These are phyloP conservation scores for Thielaviopsis populi DNA, from an alignment of 2,329 filamentous ascomycete genomes.

Conservation along the genomic window DNA sequence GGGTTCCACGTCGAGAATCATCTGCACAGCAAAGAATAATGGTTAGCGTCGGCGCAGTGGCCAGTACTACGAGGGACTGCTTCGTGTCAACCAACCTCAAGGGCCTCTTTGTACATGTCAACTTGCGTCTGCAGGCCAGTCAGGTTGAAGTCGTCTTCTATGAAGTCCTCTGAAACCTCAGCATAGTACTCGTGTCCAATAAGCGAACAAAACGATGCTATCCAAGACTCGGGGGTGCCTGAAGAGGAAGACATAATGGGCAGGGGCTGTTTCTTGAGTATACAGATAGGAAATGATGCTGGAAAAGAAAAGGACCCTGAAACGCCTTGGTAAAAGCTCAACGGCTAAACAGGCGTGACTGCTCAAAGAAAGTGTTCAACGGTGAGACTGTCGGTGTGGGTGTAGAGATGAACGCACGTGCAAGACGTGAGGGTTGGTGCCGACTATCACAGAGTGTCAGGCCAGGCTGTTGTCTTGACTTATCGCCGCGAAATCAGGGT, in stretches of 20 bases:
- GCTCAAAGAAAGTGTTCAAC: neutral
- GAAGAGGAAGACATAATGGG: constrained; percentile 43
- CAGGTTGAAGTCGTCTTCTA: constrained; percentile 98
- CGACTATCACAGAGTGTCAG: neutral
- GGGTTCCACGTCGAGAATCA: constrained; percentile 96
- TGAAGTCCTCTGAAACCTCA: constrained; percentile 96
- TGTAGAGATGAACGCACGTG: neutral
- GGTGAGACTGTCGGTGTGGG: neutral
- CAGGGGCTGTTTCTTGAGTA: neutral
- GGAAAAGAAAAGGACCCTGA: neutral
- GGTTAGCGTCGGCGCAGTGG: constrained; percentile 18
- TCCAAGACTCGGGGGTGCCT: constrained; percentile 73
- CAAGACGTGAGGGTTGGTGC: neutral
- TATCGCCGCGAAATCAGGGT: neutral
- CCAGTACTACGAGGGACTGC: neutral
- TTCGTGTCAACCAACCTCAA: constrained; percentile 45
- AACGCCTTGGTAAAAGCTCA: neutral
- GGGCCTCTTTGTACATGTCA: constrained; percentile 94
- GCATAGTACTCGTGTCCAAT: constrained; percentile 98
- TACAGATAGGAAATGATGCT: neutral
- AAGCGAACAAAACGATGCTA: constrained; percentile 88
- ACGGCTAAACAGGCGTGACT: neutral
- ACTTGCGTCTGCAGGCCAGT: constrained; percentile 92
- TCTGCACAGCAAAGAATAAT: constrained; percentile 31
- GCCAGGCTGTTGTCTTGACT: neutral